Evolutionary conservation across 768 basidiomycete species (phyloP).

Genomic region (Jaapia argillacea): DNA sequence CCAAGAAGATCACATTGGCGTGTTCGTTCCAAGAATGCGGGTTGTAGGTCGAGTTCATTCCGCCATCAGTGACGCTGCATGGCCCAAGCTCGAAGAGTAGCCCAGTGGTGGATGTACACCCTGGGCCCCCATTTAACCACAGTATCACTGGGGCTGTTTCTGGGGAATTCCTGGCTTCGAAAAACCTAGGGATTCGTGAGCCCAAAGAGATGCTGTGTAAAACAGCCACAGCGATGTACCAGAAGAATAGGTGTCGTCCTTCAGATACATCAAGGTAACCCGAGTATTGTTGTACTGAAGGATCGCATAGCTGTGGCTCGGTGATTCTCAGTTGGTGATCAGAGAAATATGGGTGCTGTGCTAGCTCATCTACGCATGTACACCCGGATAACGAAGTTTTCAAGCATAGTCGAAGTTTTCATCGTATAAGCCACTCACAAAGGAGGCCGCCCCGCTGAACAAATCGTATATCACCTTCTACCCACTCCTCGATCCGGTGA

Average conservation of each 20-base stretch:
- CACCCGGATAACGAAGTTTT: too few relatives aligned
- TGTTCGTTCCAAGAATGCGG: slow-evolving; percentile 77
- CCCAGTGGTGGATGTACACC: slow-evolving; percentile 70
- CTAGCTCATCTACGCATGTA: slow-evolving; percentile 35
- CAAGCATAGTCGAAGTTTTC: too few relatives aligned
- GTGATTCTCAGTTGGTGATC: slow-evolving; percentile 28
- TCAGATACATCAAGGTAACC: slow-evolving; percentile 50
- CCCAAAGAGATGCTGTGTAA: too few relatives aligned
- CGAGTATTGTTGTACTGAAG: slow-evolving; percentile 38
- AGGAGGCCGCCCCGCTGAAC: too few relatives aligned
- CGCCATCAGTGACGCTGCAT: slow-evolving; percentile 61
- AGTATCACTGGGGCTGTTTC: slow-evolving; percentile 73
- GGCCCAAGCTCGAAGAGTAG: slow-evolving; percentile 91
- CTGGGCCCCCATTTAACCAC: slow-evolving; percentile 80
- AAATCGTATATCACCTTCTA: too few relatives aligned
- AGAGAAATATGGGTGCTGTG: slow-evolving; percentile 25
- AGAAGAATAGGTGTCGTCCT: slow-evolving; percentile 50
- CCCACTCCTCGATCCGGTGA: too few relatives aligned
- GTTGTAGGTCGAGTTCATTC: slow-evolving; percentile 63
- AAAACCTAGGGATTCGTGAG: too few relatives aligned
- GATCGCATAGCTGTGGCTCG: slow-evolving; percentile 38
- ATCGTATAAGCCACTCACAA: too few relatives aligned
- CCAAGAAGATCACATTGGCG: slow-evolving; percentile 70
- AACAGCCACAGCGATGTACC: too few relatives aligned
- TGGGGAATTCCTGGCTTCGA: slow-evolving; percentile 73